These are phyloP conservation scores for Adansonia gregorii DNA, from an alignment of 441 rosid genomes.

Conservation along the genomic window DNA sequence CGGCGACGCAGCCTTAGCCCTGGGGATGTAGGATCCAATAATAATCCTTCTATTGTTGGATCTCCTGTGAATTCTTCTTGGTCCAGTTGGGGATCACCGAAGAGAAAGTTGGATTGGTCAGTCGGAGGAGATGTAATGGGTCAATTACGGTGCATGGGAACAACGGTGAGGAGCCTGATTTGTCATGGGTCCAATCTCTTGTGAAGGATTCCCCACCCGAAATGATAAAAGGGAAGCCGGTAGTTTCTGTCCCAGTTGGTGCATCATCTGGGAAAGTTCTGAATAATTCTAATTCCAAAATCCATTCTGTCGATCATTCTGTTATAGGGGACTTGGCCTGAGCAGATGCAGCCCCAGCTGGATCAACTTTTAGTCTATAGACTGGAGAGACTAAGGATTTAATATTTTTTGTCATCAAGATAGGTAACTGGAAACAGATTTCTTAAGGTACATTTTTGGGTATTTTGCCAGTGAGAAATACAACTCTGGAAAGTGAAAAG, in stretches of 20 bases:
- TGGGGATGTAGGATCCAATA: neutral
- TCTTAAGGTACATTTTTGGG: conserved; percentile 33
- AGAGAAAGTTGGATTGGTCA: conserved; percentile 57
- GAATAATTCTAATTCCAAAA: conserved; percentile 36
- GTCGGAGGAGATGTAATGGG: conserved; percentile 41
- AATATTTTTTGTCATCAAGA: conserved; percentile 33
- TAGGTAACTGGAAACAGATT: conserved; percentile 22
- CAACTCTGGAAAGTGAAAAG: neutral
- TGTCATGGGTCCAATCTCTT: conserved; percentile 56
- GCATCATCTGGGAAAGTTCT: conserved; percentile 36
- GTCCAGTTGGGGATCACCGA: conserved; percentile 56
- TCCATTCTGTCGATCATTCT: conserved; percentile 40
- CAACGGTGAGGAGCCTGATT: conserved; percentile 53
- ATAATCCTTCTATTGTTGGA: conserved; percentile 30
- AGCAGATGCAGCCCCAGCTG: conserved; percentile 45
- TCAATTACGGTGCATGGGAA: conserved; percentile 36
- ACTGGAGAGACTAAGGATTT: conserved; percentile 25
- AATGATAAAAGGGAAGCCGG: conserved; percentile 39
- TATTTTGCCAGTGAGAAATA: conserved; percentile 21
- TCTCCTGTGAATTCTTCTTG: conserved; percentile 50
- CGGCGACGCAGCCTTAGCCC: conserved; percentile 53
- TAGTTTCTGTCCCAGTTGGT: conserved; percentile 27
- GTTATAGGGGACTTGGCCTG: conserved; percentile 53
- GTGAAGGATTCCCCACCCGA: conserved; percentile 64
- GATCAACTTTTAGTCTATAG: conserved; percentile 51